Evolutionary conservation across 495 filamentous ascomycete genomes (phyloP).

Genomic region (Echria macrotheca): DNA sequence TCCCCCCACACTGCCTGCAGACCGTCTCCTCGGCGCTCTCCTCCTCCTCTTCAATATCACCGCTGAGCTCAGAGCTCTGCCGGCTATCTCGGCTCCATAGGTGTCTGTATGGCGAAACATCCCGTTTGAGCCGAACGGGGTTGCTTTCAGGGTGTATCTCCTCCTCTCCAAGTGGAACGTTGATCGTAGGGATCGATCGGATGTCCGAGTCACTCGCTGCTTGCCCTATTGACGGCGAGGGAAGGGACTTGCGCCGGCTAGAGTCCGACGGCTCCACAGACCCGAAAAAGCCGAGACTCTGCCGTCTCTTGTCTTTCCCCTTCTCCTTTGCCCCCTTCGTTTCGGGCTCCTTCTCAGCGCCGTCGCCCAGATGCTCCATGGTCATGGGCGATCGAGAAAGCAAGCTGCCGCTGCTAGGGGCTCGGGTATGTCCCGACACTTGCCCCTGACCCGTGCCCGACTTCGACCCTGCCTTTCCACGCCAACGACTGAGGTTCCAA

Average conservation of each 20-base stretch:
- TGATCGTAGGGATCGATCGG: slow-evolving; percentile 1
- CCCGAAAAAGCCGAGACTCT: neutral
- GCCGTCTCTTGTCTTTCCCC: neutral
- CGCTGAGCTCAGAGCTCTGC: slow-evolving; percentile 31
- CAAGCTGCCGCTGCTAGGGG: slow-evolving; percentile 12
- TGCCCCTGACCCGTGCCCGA: slow-evolving; percentile 6
- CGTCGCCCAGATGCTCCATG: slow-evolving; percentile 3
- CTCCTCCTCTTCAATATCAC: slow-evolving; percentile 20
- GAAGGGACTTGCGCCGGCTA: slow-evolving; percentile 21
- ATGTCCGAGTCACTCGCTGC: slow-evolving; percentile 7
- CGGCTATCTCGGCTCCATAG: slow-evolving; percentile 23
- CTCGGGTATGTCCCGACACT: slow-evolving; percentile 7
- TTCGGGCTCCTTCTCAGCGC: slow-evolving; percentile 2
- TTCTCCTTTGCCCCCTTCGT: neutral
- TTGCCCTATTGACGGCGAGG: neutral
- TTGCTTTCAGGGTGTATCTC: neutral
- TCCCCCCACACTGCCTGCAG: slow-evolving; percentile 29
- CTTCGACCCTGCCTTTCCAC: slow-evolving; percentile 30
- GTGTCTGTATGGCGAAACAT: slow-evolving; percentile 14
- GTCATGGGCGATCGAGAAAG: slow-evolving; percentile 1
- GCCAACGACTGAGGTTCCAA: slow-evolving; percentile 44
- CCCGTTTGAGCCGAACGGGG: slow-evolving; percentile 9
- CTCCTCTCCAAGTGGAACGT: neutral
- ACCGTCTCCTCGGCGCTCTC: slow-evolving; percentile 29
- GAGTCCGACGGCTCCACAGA: neutral